phyloP scores from a whole-genome alignment of 805 yeast genomes.

The Candida michaelii region DNA sequence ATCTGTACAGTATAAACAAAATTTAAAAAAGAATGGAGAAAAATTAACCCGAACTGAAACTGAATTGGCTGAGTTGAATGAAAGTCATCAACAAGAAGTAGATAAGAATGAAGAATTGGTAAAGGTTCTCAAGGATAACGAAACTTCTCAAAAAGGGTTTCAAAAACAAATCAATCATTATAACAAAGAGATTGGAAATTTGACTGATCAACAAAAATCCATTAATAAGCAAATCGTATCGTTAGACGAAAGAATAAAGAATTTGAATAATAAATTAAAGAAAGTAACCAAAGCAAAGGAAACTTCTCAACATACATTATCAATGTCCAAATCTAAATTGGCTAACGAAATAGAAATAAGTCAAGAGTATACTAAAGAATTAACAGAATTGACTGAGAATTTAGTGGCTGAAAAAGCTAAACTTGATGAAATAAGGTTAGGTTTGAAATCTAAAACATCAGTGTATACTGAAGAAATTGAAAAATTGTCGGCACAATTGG shows the following conservation, averaged over 20 bases:
- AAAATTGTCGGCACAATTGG: conserved; percentile 59
- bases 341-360: conserved; percentile 46
- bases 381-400: conserved; percentile 43
- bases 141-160: conserved; percentile 25
- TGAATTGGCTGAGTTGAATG: conserved; percentile 31
- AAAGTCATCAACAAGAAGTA: conserved; percentile 33
- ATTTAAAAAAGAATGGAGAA: conserved; percentile 39
- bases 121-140: conserved; percentile 27
- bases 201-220: conserved; percentile 31
- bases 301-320: conserved; percentile 44
- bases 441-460: conserved; percentile 72
- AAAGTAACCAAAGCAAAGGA: conserved; percentile 58
- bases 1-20: conserved; percentile 57
- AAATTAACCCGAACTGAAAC: conserved; percentile 39
- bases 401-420: conserved; percentile 52
- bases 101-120: conserved; percentile 25
- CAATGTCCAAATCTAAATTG: conserved; percentile 48
- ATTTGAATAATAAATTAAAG: conserved; percentile 54
- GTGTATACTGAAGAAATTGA: conserved; percentile 66
- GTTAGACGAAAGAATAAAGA: conserved; percentile 74
- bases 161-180: conserved; percentile 25
- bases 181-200: conserved; percentile 19
- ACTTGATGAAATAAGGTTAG: conserved; percentile 63
- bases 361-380: conserved; percentile 42
- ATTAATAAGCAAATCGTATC: conserved; percentile 57